Conservation (phyloP, 2,329 filamentous ascomycete species). For the Sporothrix protearum region DNA sequence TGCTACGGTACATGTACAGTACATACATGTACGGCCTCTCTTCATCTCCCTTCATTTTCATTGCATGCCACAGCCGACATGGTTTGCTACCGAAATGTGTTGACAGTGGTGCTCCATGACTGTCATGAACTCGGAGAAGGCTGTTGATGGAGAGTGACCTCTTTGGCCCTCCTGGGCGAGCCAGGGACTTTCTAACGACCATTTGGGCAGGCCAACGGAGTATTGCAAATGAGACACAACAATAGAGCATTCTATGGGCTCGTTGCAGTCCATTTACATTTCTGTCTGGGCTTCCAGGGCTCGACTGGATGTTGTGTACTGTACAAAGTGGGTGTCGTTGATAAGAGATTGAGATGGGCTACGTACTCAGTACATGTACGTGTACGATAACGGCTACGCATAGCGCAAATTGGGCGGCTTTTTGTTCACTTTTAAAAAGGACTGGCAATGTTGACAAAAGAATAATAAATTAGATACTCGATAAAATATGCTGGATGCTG, state of each 20-base stretch:
- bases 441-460: background rate
- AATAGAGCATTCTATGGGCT: background rate
- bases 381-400: conserved; percentile 3
- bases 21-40: no score
- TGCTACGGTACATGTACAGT: no score
- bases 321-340: background rate
- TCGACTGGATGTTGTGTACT: background rate
- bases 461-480: background rate
- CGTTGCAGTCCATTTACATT: background rate
- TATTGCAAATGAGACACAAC: background rate
- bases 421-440: background rate
- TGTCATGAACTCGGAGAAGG: background rate
- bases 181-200: background rate
- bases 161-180: background rate
- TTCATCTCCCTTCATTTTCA: background rate
- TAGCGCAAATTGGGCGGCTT: background rate
- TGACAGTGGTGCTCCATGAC: background rate
- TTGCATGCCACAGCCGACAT: background rate
- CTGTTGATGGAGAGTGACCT: background rate
- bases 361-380: no score
- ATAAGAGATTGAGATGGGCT: background rate
- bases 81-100: background rate
- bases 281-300: background rate
- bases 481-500: background rate
- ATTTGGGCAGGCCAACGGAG: background rate